Conservation (phyloP, 2,329 filamentous ascomycete species). For the Ophiocordyceps camponoti-leonardi region DNA sequence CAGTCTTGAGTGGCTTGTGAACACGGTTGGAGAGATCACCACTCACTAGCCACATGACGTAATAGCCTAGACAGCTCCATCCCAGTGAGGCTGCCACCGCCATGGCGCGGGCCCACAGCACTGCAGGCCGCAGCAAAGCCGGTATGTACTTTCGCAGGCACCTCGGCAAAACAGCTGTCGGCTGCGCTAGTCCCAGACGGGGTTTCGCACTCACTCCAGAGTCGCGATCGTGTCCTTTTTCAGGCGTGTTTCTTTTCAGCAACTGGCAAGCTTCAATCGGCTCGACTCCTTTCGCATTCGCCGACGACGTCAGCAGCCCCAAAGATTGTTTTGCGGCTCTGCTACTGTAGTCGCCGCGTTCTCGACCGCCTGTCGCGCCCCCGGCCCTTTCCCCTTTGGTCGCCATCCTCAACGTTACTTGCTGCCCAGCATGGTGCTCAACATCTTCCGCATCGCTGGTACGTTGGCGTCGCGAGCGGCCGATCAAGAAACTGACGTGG, state of each 20-base stretch:
- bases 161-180: no score
- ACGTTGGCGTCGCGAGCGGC: constrained; percentile 8
- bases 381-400: neutral
- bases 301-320: neutral
- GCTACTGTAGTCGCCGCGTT: neutral
- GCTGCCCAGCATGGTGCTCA: constrained; percentile 27
- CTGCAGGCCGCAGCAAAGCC: neutral
- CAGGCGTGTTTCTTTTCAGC: neutral
- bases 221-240: constrained; percentile 4
- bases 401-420: neutral
- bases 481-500: constrained; percentile 4
- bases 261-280: neutral
- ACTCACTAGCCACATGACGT: no score
- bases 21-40: no score
- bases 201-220: constrained; percentile 1
- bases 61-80: no score
- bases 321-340: neutral
- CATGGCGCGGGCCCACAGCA: neutral
- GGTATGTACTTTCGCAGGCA: no score
- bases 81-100: neutral
- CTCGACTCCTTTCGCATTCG: neutral
- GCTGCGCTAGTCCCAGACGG: constrained; percentile 1
- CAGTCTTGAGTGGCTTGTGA: no score
- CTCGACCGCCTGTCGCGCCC: neutral
- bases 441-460: constrained; percentile 42